These are phyloP conservation scores for Leucoagaricus sp. DNA, from an alignment of 1,284 basidiomycete species.

Conservation along the genomic window DNA sequence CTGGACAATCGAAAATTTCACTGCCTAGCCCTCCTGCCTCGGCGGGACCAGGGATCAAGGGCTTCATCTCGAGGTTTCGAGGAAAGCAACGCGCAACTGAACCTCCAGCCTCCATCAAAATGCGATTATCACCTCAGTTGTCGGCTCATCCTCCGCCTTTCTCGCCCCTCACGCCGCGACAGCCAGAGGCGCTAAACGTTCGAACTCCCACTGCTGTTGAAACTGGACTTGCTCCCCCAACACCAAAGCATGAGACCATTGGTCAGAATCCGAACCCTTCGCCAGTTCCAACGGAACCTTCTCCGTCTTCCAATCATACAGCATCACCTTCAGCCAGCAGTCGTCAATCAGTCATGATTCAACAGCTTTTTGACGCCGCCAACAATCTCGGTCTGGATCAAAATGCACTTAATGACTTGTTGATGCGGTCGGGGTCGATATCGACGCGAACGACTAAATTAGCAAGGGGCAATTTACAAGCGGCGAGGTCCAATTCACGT, in stretches of 20 bases:
- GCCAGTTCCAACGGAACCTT: slow-evolving; percentile 14
- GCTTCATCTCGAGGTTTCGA: slow-evolving; percentile 79
- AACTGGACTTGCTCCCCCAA: neutral
- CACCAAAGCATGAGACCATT: slow-evolving; percentile 2
- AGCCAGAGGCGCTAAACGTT: slow-evolving; percentile 13
- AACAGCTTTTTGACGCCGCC: slow-evolving; percentile 75
- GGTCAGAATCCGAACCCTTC: neutral
- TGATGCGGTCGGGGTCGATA: slow-evolving; percentile 68
- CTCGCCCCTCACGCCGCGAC: slow-evolving; percentile 16
- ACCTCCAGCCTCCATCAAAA: slow-evolving; percentile 23
- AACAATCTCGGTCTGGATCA: slow-evolving; percentile 73
- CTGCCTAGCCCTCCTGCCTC: slow-evolving; percentile 64
- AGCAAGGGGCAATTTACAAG: slow-evolving; percentile 5
- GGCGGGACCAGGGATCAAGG: slow-evolving; percentile 69
- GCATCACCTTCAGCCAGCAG: slow-evolving; percentile 13
- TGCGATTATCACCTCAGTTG: slow-evolving; percentile 25
- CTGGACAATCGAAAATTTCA: slow-evolving; percentile 50
- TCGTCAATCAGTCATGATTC: slow-evolving; percentile 45
- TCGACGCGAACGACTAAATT: slow-evolving; percentile 50
- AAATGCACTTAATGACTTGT: slow-evolving; percentile 63
- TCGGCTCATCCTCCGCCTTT: slow-evolving; percentile 18
- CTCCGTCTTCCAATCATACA: slow-evolving; percentile 18
- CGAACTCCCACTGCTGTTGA: slow-evolving; percentile 14
- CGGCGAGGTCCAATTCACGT: slow-evolving; percentile 5
- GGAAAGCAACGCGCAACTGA: slow-evolving; percentile 56